phyloP scores from a whole-genome alignment of 129 eudicot species.

The Pseudognaphalium luteoalbum region DNA sequence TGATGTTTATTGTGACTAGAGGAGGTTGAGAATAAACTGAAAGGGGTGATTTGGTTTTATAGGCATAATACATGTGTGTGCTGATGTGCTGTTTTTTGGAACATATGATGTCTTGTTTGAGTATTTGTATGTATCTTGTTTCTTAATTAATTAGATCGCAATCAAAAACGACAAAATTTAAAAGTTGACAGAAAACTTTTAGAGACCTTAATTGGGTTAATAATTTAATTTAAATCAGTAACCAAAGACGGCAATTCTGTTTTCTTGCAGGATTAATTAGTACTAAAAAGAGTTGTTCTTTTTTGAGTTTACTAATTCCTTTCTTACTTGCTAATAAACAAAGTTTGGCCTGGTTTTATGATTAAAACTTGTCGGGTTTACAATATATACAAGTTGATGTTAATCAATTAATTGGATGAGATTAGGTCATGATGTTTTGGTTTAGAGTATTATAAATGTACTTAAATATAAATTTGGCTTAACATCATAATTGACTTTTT shows the following conservation, averaged over 20 bases:
- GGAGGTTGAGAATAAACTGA: constrained; percentile 29
- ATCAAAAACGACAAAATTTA: constrained; percentile 12
- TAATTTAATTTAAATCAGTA: constrained; percentile 6
- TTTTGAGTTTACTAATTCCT: constrained; percentile 18
- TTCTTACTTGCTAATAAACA: constrained; percentile 15
- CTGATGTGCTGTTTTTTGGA: constrained; percentile 76
- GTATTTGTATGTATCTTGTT: constrained; percentile 12
- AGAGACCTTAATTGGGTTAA: not conserved
- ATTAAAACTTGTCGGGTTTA: constrained; percentile 20
- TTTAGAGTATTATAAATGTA: not conserved
- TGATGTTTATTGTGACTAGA: constrained; percentile 5
- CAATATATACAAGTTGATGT: not conserved
- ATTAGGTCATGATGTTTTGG: constrained; percentile 32
- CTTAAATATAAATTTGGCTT: not conserved
- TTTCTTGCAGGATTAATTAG: constrained; percentile 14
- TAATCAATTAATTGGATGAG: constrained; percentile 17
- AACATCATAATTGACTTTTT: constrained; percentile 33
- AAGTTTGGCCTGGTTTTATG: constrained; percentile 22
- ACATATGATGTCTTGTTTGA: constrained; percentile 41
- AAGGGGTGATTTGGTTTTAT: constrained; percentile 20
- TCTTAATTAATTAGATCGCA: constrained; percentile 3
- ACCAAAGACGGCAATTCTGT: constrained; percentile 39
- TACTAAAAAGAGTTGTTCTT: constrained; percentile 17
- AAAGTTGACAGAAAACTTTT: constrained; percentile 8
- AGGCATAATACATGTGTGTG: constrained; percentile 36